Percentiles rank a stretch among this genome's conserved stretches.
Conservation (phyloP, 2,329 filamentous ascomycete species). For the Rhytidhysteron rufulum region DNA sequence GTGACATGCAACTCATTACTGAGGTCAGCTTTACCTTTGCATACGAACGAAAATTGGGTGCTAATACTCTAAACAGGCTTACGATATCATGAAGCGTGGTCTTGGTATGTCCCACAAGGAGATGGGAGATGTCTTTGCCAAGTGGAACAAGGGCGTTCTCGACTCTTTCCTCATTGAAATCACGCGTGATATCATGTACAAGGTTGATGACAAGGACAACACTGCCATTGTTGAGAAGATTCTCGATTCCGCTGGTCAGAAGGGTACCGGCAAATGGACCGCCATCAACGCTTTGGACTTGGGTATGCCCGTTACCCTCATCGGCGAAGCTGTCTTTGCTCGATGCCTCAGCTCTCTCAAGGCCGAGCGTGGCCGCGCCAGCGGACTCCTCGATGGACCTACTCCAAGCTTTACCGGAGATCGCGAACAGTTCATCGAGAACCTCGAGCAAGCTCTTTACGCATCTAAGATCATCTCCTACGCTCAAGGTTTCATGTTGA, state of each 20-base stretch:
- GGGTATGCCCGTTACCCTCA: slow-evolving; percentile 96
- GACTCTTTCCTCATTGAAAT: slow-evolving; percentile 99
- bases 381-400: slow-evolving; percentile 73
- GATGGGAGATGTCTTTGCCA: slow-evolving; percentile 87
- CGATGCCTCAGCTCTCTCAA: slow-evolving; percentile 94
- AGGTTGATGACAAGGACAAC: slow-evolving; percentile 84
- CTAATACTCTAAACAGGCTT: too few species aligned
- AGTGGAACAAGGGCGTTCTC: slow-evolving; percentile 98
- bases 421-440: slow-evolving; percentile 89
- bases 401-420: slow-evolving; percentile 79
- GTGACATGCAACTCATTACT: slow-evolving; percentile 99
- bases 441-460: slow-evolving; percentile 98
- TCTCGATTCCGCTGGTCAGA: slow-evolving; percentile 95
- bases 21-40: too few species aligned
- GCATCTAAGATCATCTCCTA: slow-evolving; percentile 99
- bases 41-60: too few species aligned
- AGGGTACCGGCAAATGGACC: slow-evolving; percentile 99
- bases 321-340: slow-evolving; percentile 93
- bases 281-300: slow-evolving; percentile 98
- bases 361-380: slow-evolving; percentile 82
- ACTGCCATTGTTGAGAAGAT: slow-evolving; percentile 96
- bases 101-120: slow-evolving; percentile 86
- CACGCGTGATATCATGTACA: slow-evolving; percentile 97
- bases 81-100: slow-evolving; percentile 99
- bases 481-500: slow-evolving; percentile 99